A percentile compares a stretch with the other conserved stretches of the same genome.
Evolutionary conservation across 768 basidiomycete genomes (phyloP).

Genomic region (Boletus sensibilis): DNA sequence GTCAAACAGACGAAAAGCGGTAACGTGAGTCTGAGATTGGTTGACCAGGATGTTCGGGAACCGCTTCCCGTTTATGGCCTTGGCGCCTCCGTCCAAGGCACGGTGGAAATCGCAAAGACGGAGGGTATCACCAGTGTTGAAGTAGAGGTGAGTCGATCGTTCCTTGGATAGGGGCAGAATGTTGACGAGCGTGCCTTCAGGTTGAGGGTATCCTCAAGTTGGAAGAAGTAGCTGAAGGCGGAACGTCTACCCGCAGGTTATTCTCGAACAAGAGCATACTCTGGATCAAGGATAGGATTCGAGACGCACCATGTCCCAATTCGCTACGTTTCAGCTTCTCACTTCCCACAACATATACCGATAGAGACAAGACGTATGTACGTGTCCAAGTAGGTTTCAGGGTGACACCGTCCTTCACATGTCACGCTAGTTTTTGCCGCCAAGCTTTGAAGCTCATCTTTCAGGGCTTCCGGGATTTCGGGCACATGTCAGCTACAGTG

Average conservation of each 20-base stretch:
- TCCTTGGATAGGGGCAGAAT: not conserved
- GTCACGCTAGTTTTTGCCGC: slow-evolving; percentile 57
- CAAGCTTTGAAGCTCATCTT: slow-evolving; percentile 65
- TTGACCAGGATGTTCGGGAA: slow-evolving; percentile 49
- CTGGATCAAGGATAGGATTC: slow-evolving; percentile 51
- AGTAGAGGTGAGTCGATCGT: slow-evolving; percentile 47
- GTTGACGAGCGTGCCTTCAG: slow-evolving; percentile 32
- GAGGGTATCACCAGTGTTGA: slow-evolving; percentile 61
- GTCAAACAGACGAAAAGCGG: slow-evolving; percentile 60
- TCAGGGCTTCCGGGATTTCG: slow-evolving; percentile 71
- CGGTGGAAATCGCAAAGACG: slow-evolving; percentile 51
- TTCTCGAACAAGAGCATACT: slow-evolving; percentile 52
- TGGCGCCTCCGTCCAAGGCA: slow-evolving; percentile 52
- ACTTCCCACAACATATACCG: slow-evolving; percentile 58
- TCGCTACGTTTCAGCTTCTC: slow-evolving; percentile 52
- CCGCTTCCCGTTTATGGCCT: slow-evolving; percentile 58
- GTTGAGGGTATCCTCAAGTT: slow-evolving; percentile 59
- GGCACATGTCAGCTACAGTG: slow-evolving; percentile 61
- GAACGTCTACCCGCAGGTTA: slow-evolving; percentile 49
- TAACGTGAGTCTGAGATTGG: slow-evolving; percentile 49
- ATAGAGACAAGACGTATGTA: slow-evolving; percentile 60
- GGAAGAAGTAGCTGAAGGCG: slow-evolving; percentile 68
- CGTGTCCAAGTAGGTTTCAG: slow-evolving; percentile 25
- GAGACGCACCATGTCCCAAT: slow-evolving; percentile 47
- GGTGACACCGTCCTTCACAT: slow-evolving; percentile 1